phyloP scores from a whole-genome alignment of 1,284 basidiomycete species.

The Inonotus hispidus region DNA sequence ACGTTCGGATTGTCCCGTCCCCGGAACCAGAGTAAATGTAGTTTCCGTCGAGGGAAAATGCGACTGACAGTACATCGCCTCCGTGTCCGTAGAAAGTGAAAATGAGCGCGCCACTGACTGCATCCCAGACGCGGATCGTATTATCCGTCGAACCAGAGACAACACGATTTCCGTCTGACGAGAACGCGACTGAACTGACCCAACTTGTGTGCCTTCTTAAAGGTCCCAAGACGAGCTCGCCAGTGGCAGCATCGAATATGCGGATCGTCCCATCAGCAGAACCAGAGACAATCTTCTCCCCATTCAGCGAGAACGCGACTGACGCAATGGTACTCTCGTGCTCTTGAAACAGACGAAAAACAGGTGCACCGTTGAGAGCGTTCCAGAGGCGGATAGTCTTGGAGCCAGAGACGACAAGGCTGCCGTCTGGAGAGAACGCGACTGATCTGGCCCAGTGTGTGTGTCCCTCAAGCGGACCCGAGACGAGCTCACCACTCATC shows the following conservation, averaged over 20 bases:
- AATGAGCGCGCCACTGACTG: neutral
- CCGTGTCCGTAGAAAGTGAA: constrained; percentile 8
- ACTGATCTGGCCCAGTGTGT: constrained; percentile 38
- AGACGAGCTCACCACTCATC: constrained; percentile 25
- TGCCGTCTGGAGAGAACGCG: constrained; percentile 33
- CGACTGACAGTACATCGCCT: constrained; percentile 11
- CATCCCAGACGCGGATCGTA: constrained; percentile 3
- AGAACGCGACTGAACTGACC: constrained; percentile 15
- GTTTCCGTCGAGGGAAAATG: constrained; percentile 9
- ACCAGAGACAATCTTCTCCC: constrained; percentile 14
- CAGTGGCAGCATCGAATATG: constrained; percentile 78
- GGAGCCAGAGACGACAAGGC: constrained; percentile 22
- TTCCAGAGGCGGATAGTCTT: constrained; percentile 92
- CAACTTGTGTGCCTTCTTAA: constrained; percentile 2
- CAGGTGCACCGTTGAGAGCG: constrained; percentile 20
- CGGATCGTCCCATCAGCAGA: constrained; percentile 85
- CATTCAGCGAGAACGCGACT: constrained; percentile 36
- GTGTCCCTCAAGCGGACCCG: constrained; percentile 28
- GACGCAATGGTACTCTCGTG: constrained; percentile 39
- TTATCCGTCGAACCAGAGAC: neutral
- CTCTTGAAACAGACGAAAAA: constrained; percentile 27
- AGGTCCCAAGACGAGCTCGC: neutral
- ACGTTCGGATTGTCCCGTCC: constrained; percentile 1
- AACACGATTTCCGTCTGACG: constrained; percentile 2
- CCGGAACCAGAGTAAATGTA: neutral